Evolutionary conservation across 345 rosid genomes (phyloP).

Genomic region (Brassica nigra): DNA sequence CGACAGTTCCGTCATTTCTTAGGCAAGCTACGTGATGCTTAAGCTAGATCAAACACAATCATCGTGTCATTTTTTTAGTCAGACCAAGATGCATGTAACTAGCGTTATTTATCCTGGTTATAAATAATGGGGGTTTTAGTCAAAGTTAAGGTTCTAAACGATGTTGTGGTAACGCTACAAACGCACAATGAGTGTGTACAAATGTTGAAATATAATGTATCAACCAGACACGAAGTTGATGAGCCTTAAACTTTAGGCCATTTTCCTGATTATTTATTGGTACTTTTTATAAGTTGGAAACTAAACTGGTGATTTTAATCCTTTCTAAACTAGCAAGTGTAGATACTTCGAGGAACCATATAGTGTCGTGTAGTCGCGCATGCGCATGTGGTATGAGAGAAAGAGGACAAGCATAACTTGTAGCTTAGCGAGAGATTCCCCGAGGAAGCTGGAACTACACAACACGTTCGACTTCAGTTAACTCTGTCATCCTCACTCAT

Average conservation of each 20-base stretch:
- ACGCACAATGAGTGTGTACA: background rate
- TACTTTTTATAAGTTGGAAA: too few relatives aligned
- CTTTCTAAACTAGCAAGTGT: background rate
- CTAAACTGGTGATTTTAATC: background rate
- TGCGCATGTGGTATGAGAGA: background rate
- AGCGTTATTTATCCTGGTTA: background rate
- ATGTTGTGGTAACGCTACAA: background rate
- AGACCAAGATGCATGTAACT: background rate
- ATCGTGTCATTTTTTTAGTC: background rate
- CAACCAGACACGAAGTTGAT: background rate
- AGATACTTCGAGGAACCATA: background rate
- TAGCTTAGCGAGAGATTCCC: conserved; percentile 18
- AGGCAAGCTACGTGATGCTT: too few relatives aligned
- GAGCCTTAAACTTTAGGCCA: background rate
- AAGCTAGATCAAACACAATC: background rate
- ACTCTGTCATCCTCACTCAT: background rate
- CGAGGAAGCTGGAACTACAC: conserved; percentile 28
- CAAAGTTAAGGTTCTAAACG: background rate
- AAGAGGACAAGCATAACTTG: background rate
- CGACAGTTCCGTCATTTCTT: too few relatives aligned
- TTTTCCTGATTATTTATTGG: background rate
- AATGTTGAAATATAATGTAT: too few relatives aligned
- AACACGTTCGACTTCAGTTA: background rate
- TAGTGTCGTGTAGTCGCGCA: background rate
- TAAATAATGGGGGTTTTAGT: background rate